Evolutionary conservation across 2,329 filamentous ascomycete species (phyloP), one percentile per base, ranked within the genome.

Genomic region (Neopestalotiopsis rosae): DNA sequence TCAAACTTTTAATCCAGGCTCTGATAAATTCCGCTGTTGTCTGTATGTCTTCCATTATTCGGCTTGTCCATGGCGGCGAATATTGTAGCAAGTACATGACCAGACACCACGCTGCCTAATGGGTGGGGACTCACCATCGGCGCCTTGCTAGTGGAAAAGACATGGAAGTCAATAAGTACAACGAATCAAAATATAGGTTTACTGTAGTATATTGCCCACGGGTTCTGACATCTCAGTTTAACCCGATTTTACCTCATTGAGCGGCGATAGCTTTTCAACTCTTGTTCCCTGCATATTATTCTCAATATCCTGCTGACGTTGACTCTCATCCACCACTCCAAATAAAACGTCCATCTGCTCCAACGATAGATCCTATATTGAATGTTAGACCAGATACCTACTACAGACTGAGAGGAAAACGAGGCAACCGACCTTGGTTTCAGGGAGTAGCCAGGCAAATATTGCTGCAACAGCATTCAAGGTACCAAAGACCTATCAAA

Each of bases 271-370:
- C 13, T 45, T 63, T n/a, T 17, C 30, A 17, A 38, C 7, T 17
- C 34, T 63, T 38, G 17, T n/a, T n/a, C 32, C 32, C 3, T 63
- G 61, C n/a, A 63, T 10, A 28, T 40, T 63, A 12, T 63, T 38
- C n/a, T 63, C 61, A n/a, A 63, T 63, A 63, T 63, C 61, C 9
- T 63, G 61, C 32, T 63, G 61, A n/a, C 61, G 61, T 13, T 28
- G 20, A 14, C 32, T 40, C 24, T 63, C 34, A n/a, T 63, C 61
- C 6, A 63, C 34, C n/a, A 63, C 61, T 45, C 61, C 61, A 42
- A 63, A 63, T 12, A 63, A 24, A 13, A 63, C 61, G 32, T 63
- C 61, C 61, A 63, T 63, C 3, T 63, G 24, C 24, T 63, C 61
- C n/a, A 63, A 30, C 5, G 61, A 63, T 12, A 63, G 30, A 63